Percentiles rank a stretch among this genome's conserved stretches.
phyloP scores from a whole-genome alignment of 306 rosid species.

The Gleditsia sinensis region DNA sequence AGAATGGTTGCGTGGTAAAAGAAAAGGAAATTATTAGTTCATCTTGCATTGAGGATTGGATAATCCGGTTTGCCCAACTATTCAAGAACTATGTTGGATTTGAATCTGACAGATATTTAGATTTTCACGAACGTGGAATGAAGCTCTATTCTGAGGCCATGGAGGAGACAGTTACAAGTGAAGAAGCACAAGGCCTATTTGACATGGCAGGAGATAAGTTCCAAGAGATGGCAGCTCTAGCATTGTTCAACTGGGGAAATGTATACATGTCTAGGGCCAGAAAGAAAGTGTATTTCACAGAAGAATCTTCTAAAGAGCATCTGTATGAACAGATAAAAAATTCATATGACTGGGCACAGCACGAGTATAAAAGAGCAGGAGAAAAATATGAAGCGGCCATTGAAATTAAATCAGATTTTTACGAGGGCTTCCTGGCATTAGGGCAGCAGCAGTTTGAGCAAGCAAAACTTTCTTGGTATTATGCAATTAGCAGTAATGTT shows the following conservation, averaged over 20 bases:
- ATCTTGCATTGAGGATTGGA: slow-evolving; percentile 92
- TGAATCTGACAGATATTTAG: slow-evolving; percentile 76
- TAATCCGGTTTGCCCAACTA: slow-evolving; percentile 72
- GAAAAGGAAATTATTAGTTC: slow-evolving; percentile 49
- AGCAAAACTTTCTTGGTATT: slow-evolving; percentile 86
- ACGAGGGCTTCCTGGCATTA: slow-evolving; percentile 80
- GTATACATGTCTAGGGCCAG: slow-evolving; percentile 84
- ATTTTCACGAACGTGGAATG: slow-evolving; percentile 84
- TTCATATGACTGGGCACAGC: slow-evolving; percentile 72
- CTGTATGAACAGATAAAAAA: slow-evolving; percentile 49
- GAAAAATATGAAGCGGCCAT: slow-evolving; percentile 76
- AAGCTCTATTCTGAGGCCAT: slow-evolving; percentile 91
- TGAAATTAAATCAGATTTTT: slow-evolving; percentile 71
- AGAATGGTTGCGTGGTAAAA: slow-evolving; percentile 47
- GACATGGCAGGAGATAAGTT: slow-evolving; percentile 77
- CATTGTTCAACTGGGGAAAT: slow-evolving; percentile 96
- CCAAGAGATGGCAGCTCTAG: slow-evolving; percentile 93
- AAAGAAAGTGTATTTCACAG: slow-evolving; percentile 66
- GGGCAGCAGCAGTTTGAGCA: slow-evolving; percentile 79
- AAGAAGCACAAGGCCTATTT: slow-evolving; percentile 84
- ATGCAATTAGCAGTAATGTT: slow-evolving; percentile 59
- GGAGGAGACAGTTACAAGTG: slow-evolving; percentile 86
- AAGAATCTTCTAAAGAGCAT: slow-evolving; percentile 58
- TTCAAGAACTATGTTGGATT: slow-evolving; percentile 80
- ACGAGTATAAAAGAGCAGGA: slow-evolving; percentile 70